Base-by-base conservation (phyloP, 2,329 filamentous ascomycete genomes). In the Eurotiales sp. region DNA sequence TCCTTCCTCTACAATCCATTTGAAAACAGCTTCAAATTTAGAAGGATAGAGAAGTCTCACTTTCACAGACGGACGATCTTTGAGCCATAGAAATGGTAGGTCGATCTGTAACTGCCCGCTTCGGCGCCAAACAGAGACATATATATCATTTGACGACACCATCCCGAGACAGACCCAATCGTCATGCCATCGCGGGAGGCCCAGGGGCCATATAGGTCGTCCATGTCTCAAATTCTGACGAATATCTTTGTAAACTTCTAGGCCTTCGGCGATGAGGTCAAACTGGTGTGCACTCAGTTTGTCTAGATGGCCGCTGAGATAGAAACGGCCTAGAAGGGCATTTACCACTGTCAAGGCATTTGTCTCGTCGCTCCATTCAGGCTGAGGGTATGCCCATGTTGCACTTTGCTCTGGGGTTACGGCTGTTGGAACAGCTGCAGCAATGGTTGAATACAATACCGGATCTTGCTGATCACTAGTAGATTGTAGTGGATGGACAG, bases 391-490 rank as follows among this genome's bases (percentile, higher is more conserved):
- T 5, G 63, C 64, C 68, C 68, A 71, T 3, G 57, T 58, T 0
- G 64, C 68, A 14, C 66, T 58, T 48, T 70, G 67, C 41, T 71
- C 68, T 0, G 68, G 68, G 0, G 61, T 60, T 0, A 69, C 67
- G 3, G 68, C 66, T 1, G 67, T 70, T 1, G 66, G 63, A 2
- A 62, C 36, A 0, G 59, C 60, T 2, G 64, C 66, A 1, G 66
- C 50, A 39, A 70, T 66, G 3, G 64, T 63, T 0, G 62, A 61
- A 42, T 70, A 70, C 0, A 53, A 57, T 2, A 56, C 48, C 0
- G 67, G 65, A 34, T 69, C 56, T 39, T 70, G 64, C 50, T 70
- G 68, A 50, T 71, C 68, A 30, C 67, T 70, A 1, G 66, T 70
- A 0, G 63, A 67, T 29, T 71, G 68, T 0, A 71, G 36, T 0